Evolutionary conservation across 129 eudicot species (phyloP).

Genomic region (Centrapalus pauciflorus): DNA sequence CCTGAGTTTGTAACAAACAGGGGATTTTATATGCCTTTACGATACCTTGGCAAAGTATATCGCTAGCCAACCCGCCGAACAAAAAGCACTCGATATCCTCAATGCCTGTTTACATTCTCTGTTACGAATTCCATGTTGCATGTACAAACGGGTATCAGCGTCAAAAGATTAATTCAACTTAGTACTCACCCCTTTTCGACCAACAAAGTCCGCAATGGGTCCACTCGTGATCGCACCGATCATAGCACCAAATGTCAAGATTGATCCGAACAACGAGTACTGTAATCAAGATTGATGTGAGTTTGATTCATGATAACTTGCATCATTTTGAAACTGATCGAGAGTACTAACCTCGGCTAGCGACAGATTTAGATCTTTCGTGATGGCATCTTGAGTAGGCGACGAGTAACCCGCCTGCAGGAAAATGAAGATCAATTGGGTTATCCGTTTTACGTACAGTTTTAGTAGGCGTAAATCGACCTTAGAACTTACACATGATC

Average conservation of each 20-base stretch:
- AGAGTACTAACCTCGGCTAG: constrained; percentile 74
- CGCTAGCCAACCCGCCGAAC: constrained; percentile 80
- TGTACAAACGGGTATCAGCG: background rate
- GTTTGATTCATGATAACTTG: background rate
- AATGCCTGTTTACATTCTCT: constrained; percentile 55
- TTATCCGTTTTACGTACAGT: background rate
- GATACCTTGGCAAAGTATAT: constrained; percentile 83
- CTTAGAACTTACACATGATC: constrained; percentile 69
- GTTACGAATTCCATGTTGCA: background rate
- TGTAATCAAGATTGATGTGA: constrained; percentile 69
- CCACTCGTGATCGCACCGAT: constrained; percentile 93
- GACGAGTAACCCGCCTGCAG: constrained; percentile 88
- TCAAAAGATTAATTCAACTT: background rate
- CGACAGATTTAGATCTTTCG: constrained; percentile 54
- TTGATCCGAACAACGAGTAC: constrained; percentile 89
- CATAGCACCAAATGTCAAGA: constrained; percentile 92
- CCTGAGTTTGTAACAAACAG: background rate
- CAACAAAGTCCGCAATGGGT: constrained; percentile 64
- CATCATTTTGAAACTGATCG: background rate
- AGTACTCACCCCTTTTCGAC: constrained; percentile 85
- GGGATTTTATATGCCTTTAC: background rate
- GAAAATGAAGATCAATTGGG: background rate
- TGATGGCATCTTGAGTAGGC: constrained; percentile 73
- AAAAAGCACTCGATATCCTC: constrained; percentile 63
- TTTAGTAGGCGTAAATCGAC: background rate